Percentiles rank a stretch among this genome's conserved stretches.
Evolutionary conservation across 805 yeast species (phyloP).

Genomic region (Saccharomycodes ludwigii): DNA sequence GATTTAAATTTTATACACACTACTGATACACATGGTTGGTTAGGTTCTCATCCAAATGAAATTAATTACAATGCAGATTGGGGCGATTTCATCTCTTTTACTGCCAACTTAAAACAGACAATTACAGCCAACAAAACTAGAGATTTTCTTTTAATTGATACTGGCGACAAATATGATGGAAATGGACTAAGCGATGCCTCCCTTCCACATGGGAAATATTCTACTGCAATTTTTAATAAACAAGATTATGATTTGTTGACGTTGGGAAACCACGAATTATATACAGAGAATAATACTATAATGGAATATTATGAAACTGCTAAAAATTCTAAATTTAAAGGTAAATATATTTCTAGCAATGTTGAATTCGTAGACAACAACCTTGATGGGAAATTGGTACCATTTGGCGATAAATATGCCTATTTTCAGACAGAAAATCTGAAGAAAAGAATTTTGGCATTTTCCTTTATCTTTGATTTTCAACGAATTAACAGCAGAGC

Average conservation of each 20-base stretch:
- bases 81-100: conserved; percentile 81
- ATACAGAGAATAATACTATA: conserved; percentile 47
- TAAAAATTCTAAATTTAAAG: conserved; percentile 37
- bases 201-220: conserved; percentile 50
- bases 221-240: conserved; percentile 50
- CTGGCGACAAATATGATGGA: conserved; percentile 94
- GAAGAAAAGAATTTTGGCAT: conserved; percentile 41
- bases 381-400: conserved; percentile 33
- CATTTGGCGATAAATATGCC: conserved; percentile 57
- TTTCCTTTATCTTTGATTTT: conserved; percentile 77
- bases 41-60: conserved; percentile 78
- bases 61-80: conserved; percentile 70
- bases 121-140: conserved; percentile 32
- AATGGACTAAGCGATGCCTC: conserved; percentile 82
- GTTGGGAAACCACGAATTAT: conserved; percentile 86
- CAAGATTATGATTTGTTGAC: conserved; percentile 69
- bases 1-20: conserved; percentile 80
- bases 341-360: conserved; percentile 57
- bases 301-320: conserved; percentile 56
- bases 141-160: conserved; percentile 68
- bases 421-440: conserved; percentile 52
- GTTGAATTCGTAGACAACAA: conserved; percentile 42
- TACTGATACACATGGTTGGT: conserved; percentile 97
- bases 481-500: conserved; percentile 44
- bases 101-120: conserved; percentile 31